Evolutionary conservation across 257 asterid genomes (phyloP), one percentile per base, ranked within the genome.

Genomic region (Echites panduratus): DNA sequence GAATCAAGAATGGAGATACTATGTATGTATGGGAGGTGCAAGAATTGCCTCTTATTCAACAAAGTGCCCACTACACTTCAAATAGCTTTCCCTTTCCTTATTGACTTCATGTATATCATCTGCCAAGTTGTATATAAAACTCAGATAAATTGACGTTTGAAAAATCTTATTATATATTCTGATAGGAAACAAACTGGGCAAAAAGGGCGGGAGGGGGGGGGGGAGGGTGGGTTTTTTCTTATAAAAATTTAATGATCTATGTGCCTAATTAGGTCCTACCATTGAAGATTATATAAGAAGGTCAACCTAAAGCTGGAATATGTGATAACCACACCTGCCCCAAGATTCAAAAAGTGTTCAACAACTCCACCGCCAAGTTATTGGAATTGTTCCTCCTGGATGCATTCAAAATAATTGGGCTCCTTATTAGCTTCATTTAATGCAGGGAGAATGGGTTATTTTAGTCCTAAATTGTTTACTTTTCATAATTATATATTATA

Each of bases 71-170:
- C 66, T 1, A 11, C 14, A 9, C 27, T 19, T 41, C 20, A 13
- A 14, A 41, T 22, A 20, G n/a, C 32, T 4, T 3, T 12, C 2
- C 10, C 12, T 41, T 54, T 19, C n/a, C n/a, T 4, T 3, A 8
- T 41, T 71, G 68, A 70, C 75, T 44, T 24, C 47, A 32, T 38
- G 32, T 50, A 53, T 20, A 9, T 63, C 45, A 58, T 58, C 63
- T 4, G 71, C 71, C 49, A 56, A 29, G 53, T 66, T 27, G 22
- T 54, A 53, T 53, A 53, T 19, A 6, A 4, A 6, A 1, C 58
- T 5, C 58, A 53, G 22, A 53, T 20, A 20, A 53, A 53, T 7
- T 53, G 27, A n/a, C 20, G 59, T 8, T 53, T 53, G 27, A 53
- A 26, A 53, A 53, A 53, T 53, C n/a, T 27, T 6, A 53, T 20